These are phyloP conservation scores for Scorias spongiosa DNA, from an alignment of 2,329 filamentous ascomycete genomes.

Conservation along the genomic window DNA sequence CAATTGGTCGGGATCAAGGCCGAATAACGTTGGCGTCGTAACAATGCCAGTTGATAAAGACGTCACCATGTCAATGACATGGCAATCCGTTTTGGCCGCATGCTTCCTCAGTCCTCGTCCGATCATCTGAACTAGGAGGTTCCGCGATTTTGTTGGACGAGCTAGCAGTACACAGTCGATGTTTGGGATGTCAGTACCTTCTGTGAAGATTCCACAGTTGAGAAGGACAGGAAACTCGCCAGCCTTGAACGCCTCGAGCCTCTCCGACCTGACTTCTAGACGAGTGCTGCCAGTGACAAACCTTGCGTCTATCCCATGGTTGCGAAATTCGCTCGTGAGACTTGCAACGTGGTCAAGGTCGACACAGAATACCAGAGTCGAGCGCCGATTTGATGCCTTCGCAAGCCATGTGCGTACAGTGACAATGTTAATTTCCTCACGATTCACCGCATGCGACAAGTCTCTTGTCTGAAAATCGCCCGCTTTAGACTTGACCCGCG, in stretches of 20 bases:
- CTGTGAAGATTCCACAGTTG: slow-evolving; percentile 93
- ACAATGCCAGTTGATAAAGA: slow-evolving; percentile 71
- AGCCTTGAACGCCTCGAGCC: slow-evolving; percentile 59
- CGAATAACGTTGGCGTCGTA: slow-evolving; percentile 83
- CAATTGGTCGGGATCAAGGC: slow-evolving; percentile 69
- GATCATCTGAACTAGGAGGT: slow-evolving; percentile 93
- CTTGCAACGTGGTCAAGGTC: slow-evolving; percentile 68
- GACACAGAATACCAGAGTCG: slow-evolving; percentile 88
- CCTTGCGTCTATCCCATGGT: slow-evolving; percentile 64
- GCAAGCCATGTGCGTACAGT: slow-evolving; percentile 76
- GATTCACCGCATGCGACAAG: slow-evolving; percentile 76
- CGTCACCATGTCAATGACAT: slow-evolving; percentile 92
- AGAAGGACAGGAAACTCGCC: slow-evolving; percentile 73
- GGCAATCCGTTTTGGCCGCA: slow-evolving; percentile 70
- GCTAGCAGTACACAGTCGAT: slow-evolving; percentile 86
- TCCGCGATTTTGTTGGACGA: slow-evolving; percentile 80
- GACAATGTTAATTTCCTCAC: slow-evolving; percentile 61
- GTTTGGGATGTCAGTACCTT: slow-evolving; percentile 95
- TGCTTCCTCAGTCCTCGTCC: slow-evolving; percentile 79
- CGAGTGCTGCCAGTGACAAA: slow-evolving; percentile 76
- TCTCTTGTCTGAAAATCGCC: slow-evolving; percentile 70
- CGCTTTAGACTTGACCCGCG: slow-evolving; percentile 36
- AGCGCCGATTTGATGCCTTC: slow-evolving; percentile 57
- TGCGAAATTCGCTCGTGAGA: slow-evolving; percentile 61
- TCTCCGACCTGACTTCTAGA: slow-evolving; percentile 49